These are phyloP conservation scores for Colletotrichum zoysiae DNA, from an alignment of 2,329 filamentous ascomycete species.

Conservation along the genomic window DNA sequence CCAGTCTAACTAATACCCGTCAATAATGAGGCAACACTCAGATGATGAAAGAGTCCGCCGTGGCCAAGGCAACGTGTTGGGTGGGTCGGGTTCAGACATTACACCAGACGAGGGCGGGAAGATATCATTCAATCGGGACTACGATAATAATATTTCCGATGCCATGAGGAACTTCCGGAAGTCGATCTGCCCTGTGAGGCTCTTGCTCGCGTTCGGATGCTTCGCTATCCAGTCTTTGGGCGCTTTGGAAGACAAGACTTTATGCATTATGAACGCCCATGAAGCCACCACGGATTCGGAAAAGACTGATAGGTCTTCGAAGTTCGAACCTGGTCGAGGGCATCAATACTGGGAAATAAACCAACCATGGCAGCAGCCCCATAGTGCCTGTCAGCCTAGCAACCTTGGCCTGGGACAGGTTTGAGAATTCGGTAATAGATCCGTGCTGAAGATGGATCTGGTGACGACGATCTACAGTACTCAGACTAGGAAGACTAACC, in stretches of 20 bases:
- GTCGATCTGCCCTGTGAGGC: too few relatives aligned
- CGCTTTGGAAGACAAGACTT: too few relatives aligned
- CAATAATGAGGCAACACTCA: slow-evolving; percentile 8
- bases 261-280: too few relatives aligned
- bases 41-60: not conserved
- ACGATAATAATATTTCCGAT: too few relatives aligned
- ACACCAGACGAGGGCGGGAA: not conserved
- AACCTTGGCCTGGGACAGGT: slow-evolving; percentile 42
- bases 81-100: slow-evolving; percentile 6
- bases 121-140: too few relatives aligned
- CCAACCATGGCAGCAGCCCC: slow-evolving; percentile 13
- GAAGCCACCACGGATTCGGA: too few relatives aligned
- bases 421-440: slow-evolving; percentile 37
- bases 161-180: too few relatives aligned
- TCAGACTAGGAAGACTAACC: too few relatives aligned
- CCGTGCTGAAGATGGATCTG: slow-evolving; percentile 44
- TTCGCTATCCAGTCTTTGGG: too few relatives aligned
- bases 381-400: slow-evolving; percentile 44
- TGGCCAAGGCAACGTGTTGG: not conserved
- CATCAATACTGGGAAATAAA: slow-evolving; percentile 4
- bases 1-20: not conserved
- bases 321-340: too few relatives aligned
- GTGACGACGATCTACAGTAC: slow-evolving; percentile 30
- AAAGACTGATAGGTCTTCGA: too few relatives aligned
- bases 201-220: too few relatives aligned